Base-by-base conservation (phyloP, 495 filamentous ascomycete genomes). In the Aspergillus carlsbadensis region DNA sequence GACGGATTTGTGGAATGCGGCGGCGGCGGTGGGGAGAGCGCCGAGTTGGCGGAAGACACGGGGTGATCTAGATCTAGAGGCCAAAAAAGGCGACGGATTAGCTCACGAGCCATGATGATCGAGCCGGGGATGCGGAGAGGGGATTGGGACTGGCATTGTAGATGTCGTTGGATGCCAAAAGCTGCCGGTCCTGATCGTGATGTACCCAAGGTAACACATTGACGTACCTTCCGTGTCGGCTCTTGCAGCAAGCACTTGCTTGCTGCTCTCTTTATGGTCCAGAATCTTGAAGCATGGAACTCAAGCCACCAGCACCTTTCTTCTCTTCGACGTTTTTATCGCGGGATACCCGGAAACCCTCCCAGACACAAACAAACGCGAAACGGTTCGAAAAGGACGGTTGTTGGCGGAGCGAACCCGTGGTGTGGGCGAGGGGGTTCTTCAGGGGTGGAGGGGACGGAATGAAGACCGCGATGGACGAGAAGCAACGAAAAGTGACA, bases 241-340 rank as follows among this genome's bases (percentile, higher is more conserved):
- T 74, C 66, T 72, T 74, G 75, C 75, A 79, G 76, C 76, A 79
- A 79, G 76, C 76, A 74, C 69, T 72, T 72, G 76, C 76, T 79
- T 79, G 76, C 76, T 73, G 76, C 76, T 74, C 71, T 70, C 65
- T 64, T 75, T 78, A 78, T 73, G 58, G 70, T 74, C 76, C 70
- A 75, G 69, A 79, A 79, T 79, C 67, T 69, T 75, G 74, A 77
- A 72, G 73, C 76, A 77, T 77, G 76, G 72, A 76, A 74, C 67
- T 71, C 63, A 62, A 67, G 68, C 58, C 43, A 61, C 42, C 22
- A 47, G 56, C 54, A 58, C 55, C 54, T 59, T 60, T 56, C 61
- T 61, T 67, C 60, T 67, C 60, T 61, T 66, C 66, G 62, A 63
- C 48, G 33, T 61, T 65, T 54, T 60, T 64, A 63, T 63, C 64